A percentile compares a stretch with the other conserved stretches of the same genome.
These are phyloP conservation scores for Cercophora scortea DNA, from an alignment of 495 filamentous ascomycete genomes.

Conservation along the genomic window DNA sequence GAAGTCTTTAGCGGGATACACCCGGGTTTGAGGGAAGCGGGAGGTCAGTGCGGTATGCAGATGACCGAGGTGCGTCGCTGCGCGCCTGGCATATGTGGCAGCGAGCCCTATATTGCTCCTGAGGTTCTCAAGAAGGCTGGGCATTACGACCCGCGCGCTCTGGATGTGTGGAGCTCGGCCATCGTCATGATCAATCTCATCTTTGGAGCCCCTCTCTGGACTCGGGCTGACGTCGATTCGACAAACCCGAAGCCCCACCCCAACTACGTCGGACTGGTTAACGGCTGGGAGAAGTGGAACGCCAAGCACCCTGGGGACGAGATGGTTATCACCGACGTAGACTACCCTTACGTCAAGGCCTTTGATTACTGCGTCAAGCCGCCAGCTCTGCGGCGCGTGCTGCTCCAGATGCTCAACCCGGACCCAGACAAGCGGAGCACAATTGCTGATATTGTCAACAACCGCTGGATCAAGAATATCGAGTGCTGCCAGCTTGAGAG, in stretches of 20 bases:
- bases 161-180: conserved; percentile 75
- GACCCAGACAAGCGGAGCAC: conserved; percentile 57
- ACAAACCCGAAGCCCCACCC: conserved; percentile 11
- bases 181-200: conserved; percentile 64
- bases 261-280: conserved; percentile 50
- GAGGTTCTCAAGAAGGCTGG: conserved; percentile 60
- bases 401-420: conserved; percentile 72
- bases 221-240: conserved; percentile 39
- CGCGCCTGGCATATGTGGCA: conserved; percentile 66
- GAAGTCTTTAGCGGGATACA: conserved; percentile 70
- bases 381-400: conserved; percentile 48
- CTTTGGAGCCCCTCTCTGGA: conserved; percentile 59
- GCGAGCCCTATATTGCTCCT: conserved; percentile 68
- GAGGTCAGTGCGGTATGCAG: conserved; percentile 55
- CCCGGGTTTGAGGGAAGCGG: conserved; percentile 56
- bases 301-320: conserved; percentile 39
- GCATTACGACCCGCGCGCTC: conserved; percentile 63
- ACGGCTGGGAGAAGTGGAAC: conserved; percentile 57
- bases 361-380: conserved; percentile 46
- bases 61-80: conserved; percentile 60
- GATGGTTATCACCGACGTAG: conserved; percentile 36
- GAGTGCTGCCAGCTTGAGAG: conserved; percentile 64
- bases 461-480: conserved; percentile 56
- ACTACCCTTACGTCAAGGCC: conserved; percentile 43
- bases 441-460: conserved; percentile 52